phyloP scores from a whole-genome alignment of 129 eudicot species.

The Pittosporum tobira region DNA sequence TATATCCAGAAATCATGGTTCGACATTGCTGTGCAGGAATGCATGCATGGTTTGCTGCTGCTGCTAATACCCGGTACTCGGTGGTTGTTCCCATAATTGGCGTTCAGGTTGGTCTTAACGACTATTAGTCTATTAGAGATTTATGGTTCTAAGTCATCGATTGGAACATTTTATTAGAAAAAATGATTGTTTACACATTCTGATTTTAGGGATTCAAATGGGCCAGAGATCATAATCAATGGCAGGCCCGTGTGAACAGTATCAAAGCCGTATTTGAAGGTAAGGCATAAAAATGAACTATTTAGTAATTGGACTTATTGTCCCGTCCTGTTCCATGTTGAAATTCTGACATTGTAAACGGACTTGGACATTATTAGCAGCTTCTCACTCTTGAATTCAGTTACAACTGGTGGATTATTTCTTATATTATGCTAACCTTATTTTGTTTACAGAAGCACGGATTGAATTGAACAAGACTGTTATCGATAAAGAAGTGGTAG shows the following conservation, averaged over 20 bases:
- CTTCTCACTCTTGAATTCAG: not conserved
- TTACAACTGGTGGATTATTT: too few species aligned
- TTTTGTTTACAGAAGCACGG: conserved; percentile 59
- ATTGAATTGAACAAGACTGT: conserved; percentile 48
- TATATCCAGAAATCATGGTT: not conserved
- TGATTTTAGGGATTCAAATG: conserved; percentile 73
- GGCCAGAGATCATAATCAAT: conserved; percentile 87
- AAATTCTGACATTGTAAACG: too few species aligned
- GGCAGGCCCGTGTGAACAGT: conserved; percentile 92
- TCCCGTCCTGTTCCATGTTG: too few species aligned
- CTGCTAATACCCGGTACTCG: conserved; percentile 48
- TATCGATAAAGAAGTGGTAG: conserved; percentile 89
- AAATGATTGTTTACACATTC: conserved; percentile 6
- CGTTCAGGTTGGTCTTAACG: conserved; percentile 43
- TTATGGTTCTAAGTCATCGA: not conserved
- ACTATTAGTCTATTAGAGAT: not conserved
- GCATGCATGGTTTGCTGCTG: conserved; percentile 55
- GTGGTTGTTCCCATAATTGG: conserved; percentile 51
- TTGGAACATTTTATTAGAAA: not conserved
- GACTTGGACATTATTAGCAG: too few species aligned
- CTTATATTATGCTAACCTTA: too few species aligned
- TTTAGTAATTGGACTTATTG: too few species aligned
- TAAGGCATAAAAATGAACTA: conserved; percentile 16
- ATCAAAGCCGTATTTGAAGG: conserved; percentile 86
- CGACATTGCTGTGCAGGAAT: conserved; percentile 23